Conservation (phyloP, 2,329 filamentous ascomycete species). For the Colletotrichum truncatum region DNA sequence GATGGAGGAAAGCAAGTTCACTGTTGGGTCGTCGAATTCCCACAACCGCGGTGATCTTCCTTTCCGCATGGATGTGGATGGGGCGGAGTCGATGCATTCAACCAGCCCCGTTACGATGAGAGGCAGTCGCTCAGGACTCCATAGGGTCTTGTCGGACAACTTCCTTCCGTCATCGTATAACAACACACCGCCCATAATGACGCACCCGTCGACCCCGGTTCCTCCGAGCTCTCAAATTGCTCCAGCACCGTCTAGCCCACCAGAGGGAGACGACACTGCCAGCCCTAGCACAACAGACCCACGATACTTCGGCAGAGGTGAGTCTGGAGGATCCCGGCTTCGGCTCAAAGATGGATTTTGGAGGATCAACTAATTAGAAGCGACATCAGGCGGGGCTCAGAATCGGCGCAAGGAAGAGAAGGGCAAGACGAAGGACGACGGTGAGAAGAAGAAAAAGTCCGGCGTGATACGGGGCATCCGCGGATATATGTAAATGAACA, state of each 20-base stretch:
- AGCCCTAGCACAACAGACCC: slow-evolving; percentile 44
- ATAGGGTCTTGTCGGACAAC: slow-evolving; percentile 55
- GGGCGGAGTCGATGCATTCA: slow-evolving; percentile 34
- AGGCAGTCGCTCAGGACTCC: slow-evolving; percentile 38
- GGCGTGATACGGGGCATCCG: slow-evolving; percentile 52
- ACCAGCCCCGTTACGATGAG: slow-evolving; percentile 49
- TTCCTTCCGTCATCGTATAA: slow-evolving; percentile 50
- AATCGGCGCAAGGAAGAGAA: slow-evolving; percentile 61
- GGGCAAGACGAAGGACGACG: slow-evolving; percentile 55
- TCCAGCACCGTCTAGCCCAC: slow-evolving; percentile 45
- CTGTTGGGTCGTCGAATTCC: slow-evolving; percentile 28
- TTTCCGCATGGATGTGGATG: slow-evolving; percentile 32
- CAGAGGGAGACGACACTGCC: slow-evolving; percentile 37
- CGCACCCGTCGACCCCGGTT: slow-evolving; percentile 38
- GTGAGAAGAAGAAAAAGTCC: slow-evolving; percentile 48
- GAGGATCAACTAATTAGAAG: slow-evolving; percentile 13
- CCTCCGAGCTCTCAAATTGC: slow-evolving; percentile 44
- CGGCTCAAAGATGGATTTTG: slow-evolving; percentile 42
- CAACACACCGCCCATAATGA: slow-evolving; percentile 51
- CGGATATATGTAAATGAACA: slow-evolving; percentile 41
- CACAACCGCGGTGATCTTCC: slow-evolving; percentile 24
- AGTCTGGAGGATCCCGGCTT: slow-evolving; percentile 35
- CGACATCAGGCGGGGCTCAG: slow-evolving; percentile 53
- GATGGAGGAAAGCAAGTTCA: slow-evolving; percentile 28
- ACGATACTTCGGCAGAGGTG: slow-evolving; percentile 57